Evolutionary conservation across 2,329 filamentous ascomycete genomes (phyloP).

Genomic region (Daldinia eschscholtzii): DNA sequence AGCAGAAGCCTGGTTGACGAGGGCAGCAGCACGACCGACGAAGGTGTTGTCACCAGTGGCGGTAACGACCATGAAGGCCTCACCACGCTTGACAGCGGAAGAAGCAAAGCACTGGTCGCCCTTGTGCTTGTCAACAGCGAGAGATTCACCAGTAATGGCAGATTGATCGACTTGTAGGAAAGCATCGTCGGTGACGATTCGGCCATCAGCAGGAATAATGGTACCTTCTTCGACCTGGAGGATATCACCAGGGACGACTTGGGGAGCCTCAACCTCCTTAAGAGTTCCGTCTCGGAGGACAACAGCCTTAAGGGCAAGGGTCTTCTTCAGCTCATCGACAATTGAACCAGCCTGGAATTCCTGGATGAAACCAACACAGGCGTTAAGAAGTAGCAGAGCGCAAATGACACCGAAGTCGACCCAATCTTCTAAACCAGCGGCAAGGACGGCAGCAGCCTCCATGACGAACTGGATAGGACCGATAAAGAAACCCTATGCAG

Average conservation of each 20-base stretch:
- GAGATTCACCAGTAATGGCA: slow-evolving; percentile 90
- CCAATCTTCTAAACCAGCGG: slow-evolving; percentile 88
- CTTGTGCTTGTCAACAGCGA: slow-evolving; percentile 89
- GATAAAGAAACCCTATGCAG: slow-evolving; percentile 74
- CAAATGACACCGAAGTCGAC: slow-evolving; percentile 95
- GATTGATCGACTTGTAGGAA: slow-evolving; percentile 94
- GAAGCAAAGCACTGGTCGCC: slow-evolving; percentile 86
- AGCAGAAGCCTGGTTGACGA: slow-evolving; percentile 81
- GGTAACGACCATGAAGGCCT: slow-evolving; percentile 85
- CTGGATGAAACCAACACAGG: slow-evolving; percentile 86
- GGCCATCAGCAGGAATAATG: slow-evolving; percentile 90
- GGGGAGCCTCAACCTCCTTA: slow-evolving; percentile 82
- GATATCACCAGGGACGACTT: slow-evolving; percentile 91
- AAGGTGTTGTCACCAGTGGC: slow-evolving; percentile 91
- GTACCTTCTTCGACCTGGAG: slow-evolving; percentile 92
- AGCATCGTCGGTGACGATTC: slow-evolving; percentile 84
- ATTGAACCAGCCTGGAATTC: slow-evolving; percentile 92
- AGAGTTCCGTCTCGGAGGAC: slow-evolving; percentile 85
- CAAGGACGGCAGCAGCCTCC: slow-evolving; percentile 86
- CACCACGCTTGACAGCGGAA: slow-evolving; percentile 90
- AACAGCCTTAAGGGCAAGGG: slow-evolving; percentile 86
- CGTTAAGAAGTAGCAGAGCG: slow-evolving; percentile 85
- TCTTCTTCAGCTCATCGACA: slow-evolving; percentile 92
- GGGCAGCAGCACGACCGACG: slow-evolving; percentile 87
- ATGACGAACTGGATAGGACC: slow-evolving; percentile 95